Evolutionary conservation across 1,139 yeast genomes (phyloP).

Genomic region (Groenewaldozyma auringiensis): DNA sequence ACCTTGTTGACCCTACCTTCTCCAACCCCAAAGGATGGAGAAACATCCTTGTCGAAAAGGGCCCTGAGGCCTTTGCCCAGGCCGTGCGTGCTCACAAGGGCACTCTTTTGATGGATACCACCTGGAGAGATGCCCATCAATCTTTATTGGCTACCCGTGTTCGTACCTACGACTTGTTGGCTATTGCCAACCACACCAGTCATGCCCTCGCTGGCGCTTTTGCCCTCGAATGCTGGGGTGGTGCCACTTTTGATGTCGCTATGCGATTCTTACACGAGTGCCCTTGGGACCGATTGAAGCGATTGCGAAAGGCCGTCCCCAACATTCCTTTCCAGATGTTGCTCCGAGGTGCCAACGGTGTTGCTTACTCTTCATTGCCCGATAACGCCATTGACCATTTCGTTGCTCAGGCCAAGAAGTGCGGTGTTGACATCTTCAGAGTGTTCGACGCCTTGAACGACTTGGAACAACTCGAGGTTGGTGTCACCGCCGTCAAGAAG

Average conservation of each 20-base stretch:
- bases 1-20: slow-evolving; percentile 46
- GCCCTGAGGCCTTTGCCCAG: slow-evolving; percentile 84
- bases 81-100: slow-evolving; percentile 81
- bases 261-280: slow-evolving; percentile 98
- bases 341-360: slow-evolving; percentile 98
- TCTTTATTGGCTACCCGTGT: slow-evolving; percentile 96
- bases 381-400: slow-evolving; percentile 98
- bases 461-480: slow-evolving; percentile 91
- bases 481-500: slow-evolving; percentile 94
- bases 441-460: slow-evolving; percentile 97
- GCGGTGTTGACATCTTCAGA: slow-evolving; percentile 95
- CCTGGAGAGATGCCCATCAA: slow-evolving; percentile 99
- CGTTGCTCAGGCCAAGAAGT: slow-evolving; percentile 86
- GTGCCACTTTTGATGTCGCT: slow-evolving; percentile 97
- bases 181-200: slow-evolving; percentile 91
- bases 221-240: slow-evolving; percentile 99
- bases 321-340: slow-evolving; percentile 99
- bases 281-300: slow-evolving; percentile 95
- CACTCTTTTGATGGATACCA: slow-evolving; percentile 90
- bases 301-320: slow-evolving; percentile 83
- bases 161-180: slow-evolving; percentile 82
- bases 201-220: slow-evolving; percentile 86
- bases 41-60: slow-evolving; percentile 70
- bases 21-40: slow-evolving; percentile 84
- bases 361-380: slow-evolving; percentile 94